Conservation (phyloP, 1,139 yeast genomes). For the Yamadazyma atlantica region DNA sequence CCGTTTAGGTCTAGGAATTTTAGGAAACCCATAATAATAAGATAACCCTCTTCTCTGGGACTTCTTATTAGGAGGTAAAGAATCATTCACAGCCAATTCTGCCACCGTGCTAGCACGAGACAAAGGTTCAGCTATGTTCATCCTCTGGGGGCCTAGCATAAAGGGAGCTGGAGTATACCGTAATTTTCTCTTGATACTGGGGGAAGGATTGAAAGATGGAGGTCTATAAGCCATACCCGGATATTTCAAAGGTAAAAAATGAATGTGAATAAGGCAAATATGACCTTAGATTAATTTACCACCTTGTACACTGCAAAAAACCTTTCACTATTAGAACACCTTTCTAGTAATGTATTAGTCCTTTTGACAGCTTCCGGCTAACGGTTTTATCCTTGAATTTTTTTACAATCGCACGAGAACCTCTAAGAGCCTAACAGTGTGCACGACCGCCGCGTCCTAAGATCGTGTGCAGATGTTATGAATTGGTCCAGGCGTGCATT, state of each 20-base stretch:
- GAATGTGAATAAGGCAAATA: background rate
- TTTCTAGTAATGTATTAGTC: background rate
- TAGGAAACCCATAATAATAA: constrained; percentile 49
- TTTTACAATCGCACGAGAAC: too few relatives aligned
- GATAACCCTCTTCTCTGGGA: constrained; percentile 22
- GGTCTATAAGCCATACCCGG: constrained; percentile 25
- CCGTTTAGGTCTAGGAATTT: constrained; percentile 64
- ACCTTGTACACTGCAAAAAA: too few relatives aligned
- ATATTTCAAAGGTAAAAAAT: background rate
- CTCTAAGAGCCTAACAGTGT: too few relatives aligned
- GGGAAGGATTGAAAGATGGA: constrained; percentile 18
- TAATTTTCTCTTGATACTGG: constrained; percentile 13
- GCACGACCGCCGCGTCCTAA: background rate
- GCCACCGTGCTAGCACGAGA: constrained; percentile 43
- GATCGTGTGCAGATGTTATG: background rate
- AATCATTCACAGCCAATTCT: constrained; percentile 22
- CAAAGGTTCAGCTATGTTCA: constrained; percentile 45
- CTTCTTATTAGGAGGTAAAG: constrained; percentile 16
- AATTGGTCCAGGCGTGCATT: background rate
- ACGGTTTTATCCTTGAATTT: too few relatives aligned
- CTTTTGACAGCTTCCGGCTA: background rate
- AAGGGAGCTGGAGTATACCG: constrained; percentile 20
- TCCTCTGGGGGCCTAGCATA: constrained; percentile 24
- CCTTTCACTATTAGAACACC: background rate
- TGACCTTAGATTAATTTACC: background rate